phyloP scores from a whole-genome alignment of 768 basidiomycete genomes.

The Suillus clintonianus region DNA sequence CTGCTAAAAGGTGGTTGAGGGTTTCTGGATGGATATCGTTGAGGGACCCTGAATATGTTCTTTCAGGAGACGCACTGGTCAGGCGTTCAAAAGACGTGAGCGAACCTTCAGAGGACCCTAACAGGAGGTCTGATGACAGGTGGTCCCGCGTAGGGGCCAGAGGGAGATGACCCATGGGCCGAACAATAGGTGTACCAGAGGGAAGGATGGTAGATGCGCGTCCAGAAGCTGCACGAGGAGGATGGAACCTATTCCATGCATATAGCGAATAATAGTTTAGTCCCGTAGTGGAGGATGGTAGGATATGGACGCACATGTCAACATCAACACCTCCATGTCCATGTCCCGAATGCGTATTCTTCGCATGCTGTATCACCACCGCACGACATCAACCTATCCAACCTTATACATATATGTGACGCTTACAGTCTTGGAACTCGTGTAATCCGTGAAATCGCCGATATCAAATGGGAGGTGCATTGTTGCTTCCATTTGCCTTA shows the following conservation, averaged over 20 bases:
- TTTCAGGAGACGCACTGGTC: not conserved
- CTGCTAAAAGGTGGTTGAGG: too few species aligned
- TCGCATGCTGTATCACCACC: conserved; percentile 2
- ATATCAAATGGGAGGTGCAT: conserved; percentile 7
- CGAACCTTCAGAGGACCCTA: not conserved
- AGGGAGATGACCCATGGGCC: conserved; percentile 3
- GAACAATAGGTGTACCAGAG: conserved; percentile 1
- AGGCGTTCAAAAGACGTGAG: not conserved
- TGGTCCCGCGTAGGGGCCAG: not conserved
- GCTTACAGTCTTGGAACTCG: conserved; percentile 2
- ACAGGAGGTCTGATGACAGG: not conserved
- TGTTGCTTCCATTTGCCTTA: not conserved
- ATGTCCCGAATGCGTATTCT: conserved; percentile 4
- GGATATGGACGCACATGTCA: not conserved
- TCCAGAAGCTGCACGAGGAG: not conserved
- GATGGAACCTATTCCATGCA: conserved; percentile 1
- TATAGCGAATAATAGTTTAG: not conserved
- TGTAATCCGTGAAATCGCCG: conserved; percentile 7
- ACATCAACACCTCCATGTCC: not conserved
- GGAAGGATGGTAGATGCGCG: conserved; percentile 2
- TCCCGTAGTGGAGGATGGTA: not conserved
- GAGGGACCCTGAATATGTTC: not conserved
- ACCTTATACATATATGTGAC: not conserved
- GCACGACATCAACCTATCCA: not conserved
- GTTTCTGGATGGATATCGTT: not conserved